These are phyloP conservation scores for Saposhnikovia divaricata DNA, from an alignment of 129 eudicot genomes.

Conservation along the genomic window DNA sequence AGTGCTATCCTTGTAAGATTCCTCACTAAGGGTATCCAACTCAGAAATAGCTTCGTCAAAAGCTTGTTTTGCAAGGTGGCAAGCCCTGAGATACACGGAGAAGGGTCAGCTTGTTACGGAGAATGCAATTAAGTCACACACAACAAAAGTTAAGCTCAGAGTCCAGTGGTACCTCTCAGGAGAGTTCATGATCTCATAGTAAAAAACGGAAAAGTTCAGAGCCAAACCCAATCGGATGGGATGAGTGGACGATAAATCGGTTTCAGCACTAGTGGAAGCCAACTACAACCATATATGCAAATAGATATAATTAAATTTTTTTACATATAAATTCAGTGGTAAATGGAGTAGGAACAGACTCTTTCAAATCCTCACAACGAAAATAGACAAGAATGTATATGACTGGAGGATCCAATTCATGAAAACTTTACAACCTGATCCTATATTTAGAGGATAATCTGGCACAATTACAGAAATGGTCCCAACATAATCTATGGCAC, in stretches of 20 bases:
- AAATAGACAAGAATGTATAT: background rate
- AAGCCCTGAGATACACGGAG: constrained; percentile 32
- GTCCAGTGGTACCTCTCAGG: constrained; percentile 42
- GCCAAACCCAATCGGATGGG: constrained; percentile 68
- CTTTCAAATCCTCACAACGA: background rate
- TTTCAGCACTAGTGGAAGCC: constrained; percentile 45
- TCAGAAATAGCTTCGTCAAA: constrained; percentile 67
- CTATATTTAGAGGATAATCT: background rate
- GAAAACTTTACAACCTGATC: background rate
- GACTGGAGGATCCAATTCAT: background rate
- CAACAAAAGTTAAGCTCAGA: background rate
- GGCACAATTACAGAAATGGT: background rate
- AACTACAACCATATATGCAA: constrained; percentile 20
- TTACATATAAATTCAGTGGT: background rate
- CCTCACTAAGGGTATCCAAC: constrained; percentile 51
- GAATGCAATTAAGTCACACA: background rate
- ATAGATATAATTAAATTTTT: background rate
- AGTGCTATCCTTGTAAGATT: constrained; percentile 60
- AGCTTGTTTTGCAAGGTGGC: constrained; percentile 54
- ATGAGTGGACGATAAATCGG: constrained; percentile 54
- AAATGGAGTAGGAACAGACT: background rate
- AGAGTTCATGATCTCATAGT: constrained; percentile 54
- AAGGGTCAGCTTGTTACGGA: background rate
- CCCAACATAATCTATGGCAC: background rate
- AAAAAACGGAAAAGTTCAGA: constrained; percentile 57